Conservation (phyloP, 2,329 filamentous ascomycete species). For the Venturia nashicola region DNA sequence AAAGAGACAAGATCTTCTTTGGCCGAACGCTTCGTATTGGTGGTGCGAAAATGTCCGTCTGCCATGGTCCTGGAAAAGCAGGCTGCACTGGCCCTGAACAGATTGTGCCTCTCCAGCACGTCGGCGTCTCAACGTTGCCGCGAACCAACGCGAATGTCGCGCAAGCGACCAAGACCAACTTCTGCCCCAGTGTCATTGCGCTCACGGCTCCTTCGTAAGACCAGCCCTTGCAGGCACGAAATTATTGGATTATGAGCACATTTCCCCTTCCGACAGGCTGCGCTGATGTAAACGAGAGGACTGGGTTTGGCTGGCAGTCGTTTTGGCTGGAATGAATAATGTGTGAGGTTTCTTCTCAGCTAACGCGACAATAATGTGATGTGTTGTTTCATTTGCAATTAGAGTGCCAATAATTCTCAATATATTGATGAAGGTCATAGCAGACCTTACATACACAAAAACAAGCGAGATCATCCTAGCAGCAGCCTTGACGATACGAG, state of each 20-base stretch:
- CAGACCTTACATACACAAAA: background rate
- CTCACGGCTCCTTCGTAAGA: background rate
- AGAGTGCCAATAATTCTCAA: background rate
- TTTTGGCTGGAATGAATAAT: background rate
- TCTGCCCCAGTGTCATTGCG: background rate
- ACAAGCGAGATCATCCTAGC: background rate
- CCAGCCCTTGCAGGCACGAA: background rate
- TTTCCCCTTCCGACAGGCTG: background rate
- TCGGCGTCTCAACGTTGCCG: background rate
- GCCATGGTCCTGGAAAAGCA: conserved; percentile 46
- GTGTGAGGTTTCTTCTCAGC: background rate
- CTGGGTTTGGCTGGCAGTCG: too few species aligned
- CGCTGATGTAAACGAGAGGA: background rate
- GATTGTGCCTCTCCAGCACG: conserved; percentile 43
- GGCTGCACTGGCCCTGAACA: conserved; percentile 38
- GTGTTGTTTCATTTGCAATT: background rate
- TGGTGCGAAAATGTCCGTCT: conserved; percentile 45
- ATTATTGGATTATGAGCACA: background rate
- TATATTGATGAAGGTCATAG: background rate
- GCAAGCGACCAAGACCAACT: background rate
- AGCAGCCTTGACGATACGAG: too few species aligned
- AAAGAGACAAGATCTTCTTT: conserved; percentile 27
- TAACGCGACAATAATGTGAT: background rate
- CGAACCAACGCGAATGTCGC: background rate
- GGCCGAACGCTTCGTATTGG: conserved; percentile 38